phyloP scores from a whole-genome alignment of 2,329 filamentous ascomycete species.

The Trichoderma polysporum region DNA sequence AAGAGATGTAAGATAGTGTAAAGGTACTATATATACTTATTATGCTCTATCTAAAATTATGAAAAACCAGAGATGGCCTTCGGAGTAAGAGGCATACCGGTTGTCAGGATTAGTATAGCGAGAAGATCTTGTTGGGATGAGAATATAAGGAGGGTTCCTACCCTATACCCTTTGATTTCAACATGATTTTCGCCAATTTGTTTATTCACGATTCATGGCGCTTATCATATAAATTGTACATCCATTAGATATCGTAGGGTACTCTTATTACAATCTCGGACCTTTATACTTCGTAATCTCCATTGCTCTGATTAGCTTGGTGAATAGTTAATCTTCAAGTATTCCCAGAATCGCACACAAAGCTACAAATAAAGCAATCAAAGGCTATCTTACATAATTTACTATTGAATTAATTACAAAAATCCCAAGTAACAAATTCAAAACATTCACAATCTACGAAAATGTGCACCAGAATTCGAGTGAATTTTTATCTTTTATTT shows the following conservation, averaged over 20 bases:
- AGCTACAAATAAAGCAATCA: background rate
- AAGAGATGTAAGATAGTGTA: conserved; percentile 21
- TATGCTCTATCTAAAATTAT: conserved; percentile 9
- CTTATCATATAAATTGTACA: background rate
- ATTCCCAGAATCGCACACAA: background rate
- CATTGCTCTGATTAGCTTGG: too few species aligned
- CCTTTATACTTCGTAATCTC: too few species aligned
- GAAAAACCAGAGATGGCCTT: background rate
- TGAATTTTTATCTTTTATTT: conserved; percentile 3
- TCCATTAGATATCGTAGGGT: background rate
- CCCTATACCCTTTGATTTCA: background rate
- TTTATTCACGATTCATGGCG: too few species aligned
- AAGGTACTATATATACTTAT: conserved; percentile 9
- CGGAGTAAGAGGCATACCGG: background rate
- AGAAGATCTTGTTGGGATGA: background rate
- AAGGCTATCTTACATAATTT: background rate
- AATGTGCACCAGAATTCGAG: background rate
- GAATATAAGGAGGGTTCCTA: background rate
- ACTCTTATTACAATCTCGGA: background rate
- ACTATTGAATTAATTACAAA: background rate
- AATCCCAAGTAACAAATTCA: background rate
- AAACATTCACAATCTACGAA: background rate
- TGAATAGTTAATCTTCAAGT: background rate
- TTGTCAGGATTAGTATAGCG: background rate
- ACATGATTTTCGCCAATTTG: background rate